phyloP scores from a whole-genome alignment of 306 rosid species.

The Prunus campanulata region DNA sequence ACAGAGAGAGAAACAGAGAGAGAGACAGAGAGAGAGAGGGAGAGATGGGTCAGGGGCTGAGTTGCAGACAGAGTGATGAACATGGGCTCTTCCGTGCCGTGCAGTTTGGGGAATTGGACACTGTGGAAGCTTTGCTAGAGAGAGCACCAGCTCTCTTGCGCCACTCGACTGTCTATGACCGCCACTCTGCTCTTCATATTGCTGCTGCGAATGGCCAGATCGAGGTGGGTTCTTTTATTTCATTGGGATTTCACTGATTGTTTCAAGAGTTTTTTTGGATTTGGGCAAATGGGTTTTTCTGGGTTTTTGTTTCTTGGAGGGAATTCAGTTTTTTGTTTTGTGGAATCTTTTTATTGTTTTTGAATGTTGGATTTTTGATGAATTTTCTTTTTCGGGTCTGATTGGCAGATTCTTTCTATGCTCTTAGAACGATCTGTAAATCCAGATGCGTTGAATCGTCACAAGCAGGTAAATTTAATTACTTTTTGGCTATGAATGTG shows the following conservation, averaged over 20 bases:
- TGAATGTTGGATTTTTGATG: constrained; percentile 16
- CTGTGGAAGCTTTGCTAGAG: constrained; percentile 45
- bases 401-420: constrained; percentile 63
- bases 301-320: constrained; percentile 7
- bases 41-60: constrained; percentile 90
- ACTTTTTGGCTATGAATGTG: constrained; percentile 12
- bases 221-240: constrained; percentile 48
- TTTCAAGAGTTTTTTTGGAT: background rate
- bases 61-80: constrained; percentile 70
- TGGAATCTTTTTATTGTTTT: constrained; percentile 9
- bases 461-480: constrained; percentile 62
- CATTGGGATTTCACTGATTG: background rate
- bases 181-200: constrained; percentile 80
- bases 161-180: constrained; percentile 74
- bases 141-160: constrained; percentile 51
- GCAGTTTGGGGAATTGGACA: constrained; percentile 60
- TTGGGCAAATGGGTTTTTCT: constrained; percentile 10
- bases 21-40: background rate
- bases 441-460: constrained; percentile 90
- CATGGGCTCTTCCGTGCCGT: constrained; percentile 80
- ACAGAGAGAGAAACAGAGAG: background rate
- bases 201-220: constrained; percentile 98
- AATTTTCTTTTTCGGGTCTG: background rate
- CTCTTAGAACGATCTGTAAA: constrained; percentile 72
- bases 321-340: background rate